Percentiles rank a stretch among this genome's conserved stretches.
These are phyloP conservation scores for Filobasidium wieringae DNA, from an alignment of 768 basidiomycete genomes.

Conservation along the genomic window DNA sequence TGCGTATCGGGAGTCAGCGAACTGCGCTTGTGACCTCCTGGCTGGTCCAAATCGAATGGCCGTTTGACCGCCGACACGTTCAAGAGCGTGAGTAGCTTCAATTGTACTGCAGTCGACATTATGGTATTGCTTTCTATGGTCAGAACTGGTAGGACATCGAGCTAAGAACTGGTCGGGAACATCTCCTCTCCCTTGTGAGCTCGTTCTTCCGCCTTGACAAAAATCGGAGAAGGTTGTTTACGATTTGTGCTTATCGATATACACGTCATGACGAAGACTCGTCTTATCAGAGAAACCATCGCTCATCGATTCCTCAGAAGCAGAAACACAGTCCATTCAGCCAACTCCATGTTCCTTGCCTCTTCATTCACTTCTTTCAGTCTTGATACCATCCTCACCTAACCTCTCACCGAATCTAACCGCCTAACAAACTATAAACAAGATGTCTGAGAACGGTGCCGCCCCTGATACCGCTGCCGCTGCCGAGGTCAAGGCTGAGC, in stretches of 20 bases:
- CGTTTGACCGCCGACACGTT: constrained; percentile 73
- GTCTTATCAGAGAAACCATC: not conserved
- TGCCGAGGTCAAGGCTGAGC: constrained; percentile 14
- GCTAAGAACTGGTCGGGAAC: too few species aligned
- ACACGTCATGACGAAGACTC: not conserved
- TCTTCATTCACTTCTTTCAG: not conserved
- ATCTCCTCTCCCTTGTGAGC: too few species aligned
- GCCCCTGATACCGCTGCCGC: not conserved
- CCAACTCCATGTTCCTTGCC: not conserved
- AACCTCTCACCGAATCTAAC: not conserved
- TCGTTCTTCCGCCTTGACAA: too few species aligned
- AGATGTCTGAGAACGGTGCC: not conserved
- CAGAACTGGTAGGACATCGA: too few species aligned
- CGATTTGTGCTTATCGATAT: not conserved
- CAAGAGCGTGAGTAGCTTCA: constrained; percentile 67
- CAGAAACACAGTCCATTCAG: not conserved
- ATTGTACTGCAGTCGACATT: constrained; percentile 22
- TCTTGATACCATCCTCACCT: not conserved
- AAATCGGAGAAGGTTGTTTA: too few species aligned
- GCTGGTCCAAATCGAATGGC: constrained; percentile 28
- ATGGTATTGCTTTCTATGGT: not conserved
- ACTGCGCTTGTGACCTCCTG: constrained; percentile 20
- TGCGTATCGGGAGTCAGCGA: not conserved
- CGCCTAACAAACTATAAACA: not conserved
- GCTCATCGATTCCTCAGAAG: not conserved